Evolutionary conservation across 805 yeast genomes (phyloP).

Genomic region (Teunomyces tritomae): DNA sequence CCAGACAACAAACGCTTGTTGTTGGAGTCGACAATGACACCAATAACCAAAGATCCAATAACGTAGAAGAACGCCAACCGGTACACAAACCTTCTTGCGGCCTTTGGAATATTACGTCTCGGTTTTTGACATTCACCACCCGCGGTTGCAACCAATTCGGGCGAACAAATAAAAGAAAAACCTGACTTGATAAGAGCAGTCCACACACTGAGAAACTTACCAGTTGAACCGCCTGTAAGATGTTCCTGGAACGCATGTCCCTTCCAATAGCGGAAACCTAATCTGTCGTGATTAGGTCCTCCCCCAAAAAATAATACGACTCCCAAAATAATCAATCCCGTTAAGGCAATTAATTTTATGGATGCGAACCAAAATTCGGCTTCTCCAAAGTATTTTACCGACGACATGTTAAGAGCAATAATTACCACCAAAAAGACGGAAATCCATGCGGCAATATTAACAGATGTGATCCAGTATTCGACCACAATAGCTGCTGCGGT

Average conservation of each 20-base stretch:
- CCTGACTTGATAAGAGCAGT: constrained; percentile 26
- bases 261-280: constrained; percentile 47
- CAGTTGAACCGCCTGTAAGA: constrained; percentile 30
- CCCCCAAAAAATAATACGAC: constrained; percentile 39
- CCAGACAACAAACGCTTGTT: constrained; percentile 22
- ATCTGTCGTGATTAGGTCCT: constrained; percentile 35
- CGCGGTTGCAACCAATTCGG: constrained; percentile 54
- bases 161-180: constrained; percentile 31
- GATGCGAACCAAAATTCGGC: constrained; percentile 36
- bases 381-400: constrained; percentile 36
- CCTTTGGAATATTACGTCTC: constrained; percentile 59
- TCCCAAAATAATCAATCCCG: constrained; percentile 33
- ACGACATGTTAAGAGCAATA: constrained; percentile 24
- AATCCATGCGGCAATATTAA: constrained; percentile 40
- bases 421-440: constrained; percentile 28
- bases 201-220: constrained; percentile 21
- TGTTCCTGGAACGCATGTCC: constrained; percentile 40
- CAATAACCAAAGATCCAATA: constrained; percentile 39
- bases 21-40: constrained; percentile 34
- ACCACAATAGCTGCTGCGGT: constrained; percentile 43
- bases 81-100: constrained; percentile 57
- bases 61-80: constrained; percentile 43
- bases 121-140: constrained; percentile 62
- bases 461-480: constrained; percentile 32
- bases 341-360: constrained; percentile 29